A percentile compares a stretch with the other conserved stretches of the same genome.
phyloP scores from a whole-genome alignment of 169 alveolate genomes.

The Plasmodium coatneyi region DNA sequence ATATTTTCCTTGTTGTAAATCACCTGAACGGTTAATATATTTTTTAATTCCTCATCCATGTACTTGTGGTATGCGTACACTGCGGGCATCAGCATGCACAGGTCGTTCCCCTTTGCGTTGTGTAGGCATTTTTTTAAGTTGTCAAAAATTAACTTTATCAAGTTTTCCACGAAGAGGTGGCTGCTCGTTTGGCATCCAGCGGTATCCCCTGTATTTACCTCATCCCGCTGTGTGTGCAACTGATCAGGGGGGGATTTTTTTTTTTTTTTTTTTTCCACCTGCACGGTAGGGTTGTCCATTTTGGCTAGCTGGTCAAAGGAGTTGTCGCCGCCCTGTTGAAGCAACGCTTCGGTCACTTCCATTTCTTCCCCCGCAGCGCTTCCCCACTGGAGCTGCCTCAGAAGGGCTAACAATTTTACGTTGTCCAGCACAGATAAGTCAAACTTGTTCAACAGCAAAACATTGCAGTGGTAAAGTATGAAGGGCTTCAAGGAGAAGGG shows the following conservation, averaged over 20 bases:
- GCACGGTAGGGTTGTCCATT: background rate
- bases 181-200: background rate
- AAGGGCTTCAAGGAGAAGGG: constrained; percentile 41
- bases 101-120: constrained; percentile 17
- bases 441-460: constrained; percentile 44
- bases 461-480: constrained; percentile 22
- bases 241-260: background rate
- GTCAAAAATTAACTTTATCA: constrained; percentile 33
- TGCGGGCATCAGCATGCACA: constrained; percentile 64
- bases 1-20: constrained; percentile 52
- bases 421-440: constrained; percentile 57
- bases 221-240: background rate
- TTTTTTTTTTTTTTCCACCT: background rate
- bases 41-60: constrained; percentile 72
- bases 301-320: constrained; percentile 1
- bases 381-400: background rate
- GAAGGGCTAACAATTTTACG: constrained; percentile 39
- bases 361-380: background rate
- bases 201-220: background rate
- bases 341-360: background rate
- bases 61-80: constrained; percentile 61
- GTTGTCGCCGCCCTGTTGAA: background rate
- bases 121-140: constrained; percentile 68
- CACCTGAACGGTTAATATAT: constrained; percentile 72
- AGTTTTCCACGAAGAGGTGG: constrained; percentile 29